Percentiles rank a stretch among this genome's conserved stretches.
Conservation (phyloP, 2,329 filamentous ascomycete genomes). For the Biscogniauxia mediterranea region DNA sequence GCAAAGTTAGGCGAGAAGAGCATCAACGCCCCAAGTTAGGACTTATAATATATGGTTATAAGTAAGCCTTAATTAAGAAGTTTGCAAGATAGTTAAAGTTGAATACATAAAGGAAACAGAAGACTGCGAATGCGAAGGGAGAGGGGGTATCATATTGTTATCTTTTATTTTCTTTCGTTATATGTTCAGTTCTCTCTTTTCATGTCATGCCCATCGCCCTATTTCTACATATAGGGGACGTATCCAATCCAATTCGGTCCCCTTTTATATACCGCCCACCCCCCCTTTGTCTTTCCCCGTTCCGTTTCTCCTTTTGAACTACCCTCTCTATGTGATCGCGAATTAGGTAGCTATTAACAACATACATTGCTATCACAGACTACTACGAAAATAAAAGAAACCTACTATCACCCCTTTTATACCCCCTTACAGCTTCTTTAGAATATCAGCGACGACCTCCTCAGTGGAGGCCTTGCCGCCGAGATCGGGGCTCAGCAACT, state of each 20-base stretch:
- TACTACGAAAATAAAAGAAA: background rate
- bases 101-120: too few species aligned
- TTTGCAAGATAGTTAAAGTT: too few species aligned
- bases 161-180: background rate
- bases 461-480: constrained; percentile 83
- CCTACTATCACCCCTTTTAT: background rate
- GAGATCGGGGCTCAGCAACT: constrained; percentile 82
- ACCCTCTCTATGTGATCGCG: background rate
- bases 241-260: background rate
- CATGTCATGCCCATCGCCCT: background rate
- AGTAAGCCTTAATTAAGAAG: too few species aligned
- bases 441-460: constrained; percentile 83
- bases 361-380: background rate
- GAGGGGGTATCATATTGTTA: background rate
- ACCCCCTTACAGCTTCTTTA: constrained; percentile 67
- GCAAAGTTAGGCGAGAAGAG: too few species aligned
- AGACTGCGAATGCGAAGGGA: too few species aligned
- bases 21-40: too few species aligned
- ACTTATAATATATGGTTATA: too few species aligned
- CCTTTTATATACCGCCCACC: background rate
- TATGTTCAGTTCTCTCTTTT: background rate
- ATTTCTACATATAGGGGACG: background rate
- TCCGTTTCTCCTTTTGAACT: background rate
- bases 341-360: background rate
- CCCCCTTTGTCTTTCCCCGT: background rate